phyloP scores from a whole-genome alignment of 345 rosid genomes.

The Crucihimalaya himalaica region DNA sequence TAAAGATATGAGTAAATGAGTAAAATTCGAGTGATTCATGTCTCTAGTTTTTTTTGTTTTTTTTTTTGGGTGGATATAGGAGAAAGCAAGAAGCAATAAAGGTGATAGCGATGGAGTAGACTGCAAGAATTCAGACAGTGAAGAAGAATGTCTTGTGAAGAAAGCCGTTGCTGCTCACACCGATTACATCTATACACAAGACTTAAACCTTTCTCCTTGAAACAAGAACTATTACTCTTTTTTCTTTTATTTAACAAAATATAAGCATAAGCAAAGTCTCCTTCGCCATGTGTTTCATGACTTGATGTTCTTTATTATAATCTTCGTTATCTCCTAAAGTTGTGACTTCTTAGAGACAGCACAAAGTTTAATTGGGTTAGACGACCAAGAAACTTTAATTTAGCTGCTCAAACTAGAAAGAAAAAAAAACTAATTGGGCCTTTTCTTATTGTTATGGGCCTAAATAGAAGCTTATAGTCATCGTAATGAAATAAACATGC shows the following conservation, averaged over 20 bases:
- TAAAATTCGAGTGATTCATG: background rate
- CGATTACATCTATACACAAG: slow-evolving; percentile 63
- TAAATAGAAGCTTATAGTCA: background rate
- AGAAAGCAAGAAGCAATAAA: slow-evolving; percentile 31
- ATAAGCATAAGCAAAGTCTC: slow-evolving; percentile 12
- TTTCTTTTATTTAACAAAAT: background rate
- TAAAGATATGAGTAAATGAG: background rate
- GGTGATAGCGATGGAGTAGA: slow-evolving; percentile 40
- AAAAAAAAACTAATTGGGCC: background rate
- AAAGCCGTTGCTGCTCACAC: slow-evolving; percentile 52
- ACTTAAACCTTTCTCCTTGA: slow-evolving; percentile 40
- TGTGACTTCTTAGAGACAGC: background rate
- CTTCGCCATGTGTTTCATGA: slow-evolving; percentile 20
- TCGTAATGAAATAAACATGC: background rate
- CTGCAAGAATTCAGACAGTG: slow-evolving; percentile 43
- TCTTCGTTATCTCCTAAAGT: background rate
- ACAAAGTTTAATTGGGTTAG: background rate
- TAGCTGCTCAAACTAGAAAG: background rate
- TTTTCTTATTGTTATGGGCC: background rate
- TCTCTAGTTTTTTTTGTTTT: background rate
- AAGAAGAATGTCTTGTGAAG: slow-evolving; percentile 54
- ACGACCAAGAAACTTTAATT: background rate
- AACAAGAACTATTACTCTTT: slow-evolving; percentile 17
- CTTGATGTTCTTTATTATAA: slow-evolving; percentile 28
- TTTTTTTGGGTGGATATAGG: slow-evolving; percentile 22